phyloP scores from a whole-genome alignment of 2,329 filamentous ascomycete genomes.

The Ophioceras dolichostomum region DNA sequence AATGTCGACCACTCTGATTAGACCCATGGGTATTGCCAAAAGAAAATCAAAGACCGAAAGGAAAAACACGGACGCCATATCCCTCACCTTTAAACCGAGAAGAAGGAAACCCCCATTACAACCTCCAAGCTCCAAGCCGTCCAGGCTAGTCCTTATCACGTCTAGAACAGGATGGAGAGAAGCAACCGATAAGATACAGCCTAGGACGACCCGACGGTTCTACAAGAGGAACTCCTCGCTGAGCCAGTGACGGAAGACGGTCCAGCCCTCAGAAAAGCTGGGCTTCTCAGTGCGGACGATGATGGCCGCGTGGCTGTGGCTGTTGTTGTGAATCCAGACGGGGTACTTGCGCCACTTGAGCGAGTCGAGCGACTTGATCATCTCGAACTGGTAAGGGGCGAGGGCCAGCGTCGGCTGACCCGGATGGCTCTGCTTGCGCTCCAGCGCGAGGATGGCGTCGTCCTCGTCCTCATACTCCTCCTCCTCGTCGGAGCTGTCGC shows the following conservation, averaged over 20 bases:
- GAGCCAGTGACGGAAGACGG: constrained; percentile 74
- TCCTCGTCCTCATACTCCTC: constrained; percentile 16
- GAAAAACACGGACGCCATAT: too few species aligned
- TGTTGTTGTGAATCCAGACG: constrained; percentile 63
- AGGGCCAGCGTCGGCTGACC: constrained; percentile 64
- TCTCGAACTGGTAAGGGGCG: constrained; percentile 68
- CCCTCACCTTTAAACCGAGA: too few species aligned
- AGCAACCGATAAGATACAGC: too few species aligned
- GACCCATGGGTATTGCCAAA: too few species aligned
- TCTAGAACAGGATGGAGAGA: too few species aligned
- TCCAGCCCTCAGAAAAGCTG: constrained; percentile 60
- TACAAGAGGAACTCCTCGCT: constrained; percentile 58
- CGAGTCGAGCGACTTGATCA: constrained; percentile 66
- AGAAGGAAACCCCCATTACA: too few species aligned
- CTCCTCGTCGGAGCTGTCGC: constrained; percentile 11
- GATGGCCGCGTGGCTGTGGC: constrained; percentile 84
- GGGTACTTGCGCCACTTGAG: constrained; percentile 52
- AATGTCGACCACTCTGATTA: too few species aligned
- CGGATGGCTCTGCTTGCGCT: constrained; percentile 22
- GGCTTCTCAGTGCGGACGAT: constrained; percentile 62
- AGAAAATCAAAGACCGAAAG: too few species aligned
- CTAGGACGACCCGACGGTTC: too few species aligned
- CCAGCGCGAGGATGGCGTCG: constrained; percentile 25
- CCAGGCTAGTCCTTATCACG: too few species aligned
- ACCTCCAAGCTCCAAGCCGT: too few species aligned